A percentile compares a stretch with the other conserved stretches of the same genome.
Evolutionary conservation across 2,329 filamentous ascomycete genomes (phyloP).

Genomic region (Graphium sp.): DNA sequence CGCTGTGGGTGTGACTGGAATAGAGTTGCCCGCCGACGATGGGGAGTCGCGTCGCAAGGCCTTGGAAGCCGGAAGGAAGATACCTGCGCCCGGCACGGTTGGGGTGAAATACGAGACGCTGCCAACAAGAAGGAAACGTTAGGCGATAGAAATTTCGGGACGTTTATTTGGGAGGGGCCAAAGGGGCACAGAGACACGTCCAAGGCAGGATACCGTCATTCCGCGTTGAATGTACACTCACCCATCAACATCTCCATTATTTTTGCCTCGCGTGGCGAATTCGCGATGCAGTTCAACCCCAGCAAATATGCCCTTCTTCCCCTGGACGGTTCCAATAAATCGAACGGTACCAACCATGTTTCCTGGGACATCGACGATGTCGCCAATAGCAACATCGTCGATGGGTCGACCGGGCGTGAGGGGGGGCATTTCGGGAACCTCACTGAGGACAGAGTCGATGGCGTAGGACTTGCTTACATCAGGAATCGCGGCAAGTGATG

Average conservation of each 20-base stretch:
- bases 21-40: constrained; percentile 30
- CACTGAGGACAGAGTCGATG: constrained; percentile 31
- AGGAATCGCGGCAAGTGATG: constrained; percentile 46
- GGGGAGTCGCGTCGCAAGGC: constrained; percentile 51
- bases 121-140: constrained; percentile 5
- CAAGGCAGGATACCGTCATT: too few species aligned
- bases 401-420: constrained; percentile 33
- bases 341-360: constrained; percentile 82
- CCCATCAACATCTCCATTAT: constrained; percentile 92
- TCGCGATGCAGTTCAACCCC: constrained; percentile 78
- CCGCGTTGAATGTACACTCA: too few species aligned
- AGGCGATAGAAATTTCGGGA: constrained; percentile 3
- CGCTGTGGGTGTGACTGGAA: constrained; percentile 54
- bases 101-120: constrained; percentile 71
- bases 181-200: too few species aligned
- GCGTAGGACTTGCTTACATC: constrained; percentile 50
- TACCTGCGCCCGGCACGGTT: constrained; percentile 62
- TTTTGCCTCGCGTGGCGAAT: constrained; percentile 75
- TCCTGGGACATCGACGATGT: constrained; percentile 79
- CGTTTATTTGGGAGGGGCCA: not conserved
- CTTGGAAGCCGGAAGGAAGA: constrained; percentile 80
- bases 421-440: constrained; percentile 27
- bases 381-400: constrained; percentile 53
- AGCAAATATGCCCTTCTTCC: constrained; percentile 82
- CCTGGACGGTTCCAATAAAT: constrained; percentile 73